Conservation (phyloP, 1,284 basidiomycete species). For the Phlebopus sp. region DNA sequence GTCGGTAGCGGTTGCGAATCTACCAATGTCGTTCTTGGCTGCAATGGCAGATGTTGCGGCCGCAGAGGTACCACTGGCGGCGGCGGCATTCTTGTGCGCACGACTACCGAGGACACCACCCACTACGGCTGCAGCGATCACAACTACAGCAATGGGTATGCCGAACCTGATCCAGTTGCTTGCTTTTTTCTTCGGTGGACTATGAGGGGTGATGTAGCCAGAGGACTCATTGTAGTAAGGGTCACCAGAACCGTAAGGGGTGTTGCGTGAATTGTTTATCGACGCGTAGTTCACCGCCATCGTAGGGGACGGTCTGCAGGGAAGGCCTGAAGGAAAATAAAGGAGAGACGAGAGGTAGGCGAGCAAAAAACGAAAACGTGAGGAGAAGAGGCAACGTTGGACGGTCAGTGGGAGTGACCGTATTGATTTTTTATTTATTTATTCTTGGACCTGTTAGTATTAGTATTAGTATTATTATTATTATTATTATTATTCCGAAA, state of each 20-base stretch:
- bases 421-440: no score
- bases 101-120: conserved; percentile 66
- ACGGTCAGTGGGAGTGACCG: background rate
- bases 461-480: no score
- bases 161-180: conserved; percentile 56
- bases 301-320: conserved; percentile 11
- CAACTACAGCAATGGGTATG: conserved; percentile 50
- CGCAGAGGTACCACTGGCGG: conserved; percentile 32
- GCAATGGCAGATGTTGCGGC: conserved; percentile 54
- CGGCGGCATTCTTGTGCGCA: conserved; percentile 42
- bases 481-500: no score
- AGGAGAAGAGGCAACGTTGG: conserved; percentile 1
- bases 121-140: conserved; percentile 64
- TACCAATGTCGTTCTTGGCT: conserved; percentile 58
- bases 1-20: conserved; percentile 75
- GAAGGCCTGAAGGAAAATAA: conserved; percentile 15
- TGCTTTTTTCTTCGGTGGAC: conserved; percentile 35
- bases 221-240: conserved; percentile 67
- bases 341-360: conserved; percentile 25
- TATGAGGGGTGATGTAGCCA: conserved; percentile 55
- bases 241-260: conserved; percentile 55
- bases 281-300: conserved; percentile 47
- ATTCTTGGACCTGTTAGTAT: no score
- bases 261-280: conserved; percentile 33
- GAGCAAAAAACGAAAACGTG: conserved; percentile 9